phyloP scores from a whole-genome alignment of 1,284 basidiomycete species.

The Ganoderma boninense region DNA sequence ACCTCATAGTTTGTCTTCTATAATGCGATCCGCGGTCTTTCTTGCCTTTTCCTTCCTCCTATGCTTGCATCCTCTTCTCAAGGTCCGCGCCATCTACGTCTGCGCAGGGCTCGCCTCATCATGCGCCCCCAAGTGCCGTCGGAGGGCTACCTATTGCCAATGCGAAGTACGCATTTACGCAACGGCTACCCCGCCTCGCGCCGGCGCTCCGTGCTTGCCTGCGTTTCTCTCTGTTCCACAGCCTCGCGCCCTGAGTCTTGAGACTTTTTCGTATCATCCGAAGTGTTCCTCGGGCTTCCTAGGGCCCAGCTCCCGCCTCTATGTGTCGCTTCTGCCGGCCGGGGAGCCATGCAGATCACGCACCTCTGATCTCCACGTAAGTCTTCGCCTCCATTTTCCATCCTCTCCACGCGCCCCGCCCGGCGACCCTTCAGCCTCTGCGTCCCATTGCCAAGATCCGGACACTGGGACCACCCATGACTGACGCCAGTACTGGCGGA shows the following conservation, averaged over 20 bases:
- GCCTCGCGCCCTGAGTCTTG: too few species aligned
- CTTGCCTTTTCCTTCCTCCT: background rate
- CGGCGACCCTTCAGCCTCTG: background rate
- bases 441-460: background rate
- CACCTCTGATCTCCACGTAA: background rate
- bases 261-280: background rate
- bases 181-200: background rate
- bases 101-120: too few species aligned
- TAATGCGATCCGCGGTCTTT: slow-evolving; percentile 28
- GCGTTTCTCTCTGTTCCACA: background rate
- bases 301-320: background rate
- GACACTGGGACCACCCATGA: background rate
- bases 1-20: slow-evolving; percentile 36
- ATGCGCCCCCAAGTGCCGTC: background rate
- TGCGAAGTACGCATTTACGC: background rate
- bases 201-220: background rate
- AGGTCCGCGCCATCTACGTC: background rate
- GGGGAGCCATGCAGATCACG: background rate
- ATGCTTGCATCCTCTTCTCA: background rate
- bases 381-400: background rate
- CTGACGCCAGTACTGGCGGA: background rate
- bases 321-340: background rate
- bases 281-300: background rate
- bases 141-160: background rate
- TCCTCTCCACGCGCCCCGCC: background rate